Evolutionary conservation across 345 rosid genomes (phyloP).

Genomic region (Lepidium sativum): DNA sequence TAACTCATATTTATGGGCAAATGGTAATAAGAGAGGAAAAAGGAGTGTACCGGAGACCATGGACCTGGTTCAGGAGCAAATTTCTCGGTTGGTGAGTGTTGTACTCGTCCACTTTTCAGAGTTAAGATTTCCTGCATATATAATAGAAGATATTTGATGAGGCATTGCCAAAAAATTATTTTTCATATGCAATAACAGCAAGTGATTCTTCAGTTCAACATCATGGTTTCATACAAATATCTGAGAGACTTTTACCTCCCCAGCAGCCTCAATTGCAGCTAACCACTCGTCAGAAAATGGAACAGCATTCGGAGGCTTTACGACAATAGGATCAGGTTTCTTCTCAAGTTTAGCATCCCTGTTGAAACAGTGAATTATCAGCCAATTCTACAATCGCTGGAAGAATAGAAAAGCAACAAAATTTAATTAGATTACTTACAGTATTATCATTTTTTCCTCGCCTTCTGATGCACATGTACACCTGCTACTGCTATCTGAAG

Average conservation of each 20-base stretch:
- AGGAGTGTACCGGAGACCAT: conserved; percentile 78
- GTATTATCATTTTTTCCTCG: conserved; percentile 13
- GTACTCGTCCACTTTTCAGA: conserved; percentile 78
- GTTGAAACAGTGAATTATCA: conserved; percentile 25
- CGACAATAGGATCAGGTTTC: conserved; percentile 34
- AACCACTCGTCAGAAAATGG: conserved; percentile 97
- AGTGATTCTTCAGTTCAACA: background rate
- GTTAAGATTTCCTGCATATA: conserved; percentile 62
- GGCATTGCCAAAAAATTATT: background rate
- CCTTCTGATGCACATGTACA: conserved; percentile 21
- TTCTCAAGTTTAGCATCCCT: conserved; percentile 30
- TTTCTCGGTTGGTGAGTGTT: conserved; percentile 79
- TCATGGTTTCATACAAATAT: background rate
- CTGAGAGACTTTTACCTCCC: conserved; percentile 53
- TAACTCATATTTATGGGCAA: background rate
- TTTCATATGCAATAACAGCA: background rate
- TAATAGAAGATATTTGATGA: background rate
- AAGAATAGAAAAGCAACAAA: background rate
- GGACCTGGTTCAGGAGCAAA: conserved; percentile 69
- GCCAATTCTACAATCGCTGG: background rate
- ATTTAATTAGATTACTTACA: conserved; percentile 35
- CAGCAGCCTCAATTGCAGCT: conserved; percentile 88
- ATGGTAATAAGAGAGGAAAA: conserved; percentile 7
- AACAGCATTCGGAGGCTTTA: conserved; percentile 54
- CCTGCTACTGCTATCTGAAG: conserved; percentile 8